Evolutionary conservation across 2,329 filamentous ascomycete species (phyloP).

Genomic region (Simplicillium aogashimaense): DNA sequence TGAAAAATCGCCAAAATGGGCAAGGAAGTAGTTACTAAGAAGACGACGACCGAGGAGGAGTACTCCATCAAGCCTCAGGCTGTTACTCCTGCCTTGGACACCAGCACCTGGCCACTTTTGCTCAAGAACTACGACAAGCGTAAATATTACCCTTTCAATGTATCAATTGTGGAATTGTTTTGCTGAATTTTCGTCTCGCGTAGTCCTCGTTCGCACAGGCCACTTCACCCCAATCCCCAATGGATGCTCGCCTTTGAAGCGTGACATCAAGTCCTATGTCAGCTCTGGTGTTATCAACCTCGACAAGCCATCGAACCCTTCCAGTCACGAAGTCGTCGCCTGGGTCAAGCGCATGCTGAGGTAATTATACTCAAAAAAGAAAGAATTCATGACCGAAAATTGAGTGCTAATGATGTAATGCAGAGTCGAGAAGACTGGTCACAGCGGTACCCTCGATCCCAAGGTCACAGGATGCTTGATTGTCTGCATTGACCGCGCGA

Average conservation of each 20-base stretch:
- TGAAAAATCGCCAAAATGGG: slow-evolving; percentile 19
- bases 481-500: slow-evolving; percentile 92
- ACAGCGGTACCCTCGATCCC: slow-evolving; percentile 95
- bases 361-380: slow-evolving; percentile 32
- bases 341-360: slow-evolving; percentile 98
- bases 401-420: background rate
- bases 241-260: slow-evolving; percentile 82
- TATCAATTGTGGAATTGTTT: slow-evolving; percentile 3
- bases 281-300: slow-evolving; percentile 98
- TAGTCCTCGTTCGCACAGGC: slow-evolving; percentile 84
- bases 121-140: slow-evolving; percentile 93
- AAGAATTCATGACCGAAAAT: background rate
- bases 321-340: slow-evolving; percentile 95
- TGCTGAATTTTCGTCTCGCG: slow-evolving; percentile 13
- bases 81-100: slow-evolving; percentile 67
- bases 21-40: slow-evolving; percentile 32
- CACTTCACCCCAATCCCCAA: slow-evolving; percentile 96
- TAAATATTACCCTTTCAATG: slow-evolving; percentile 35
- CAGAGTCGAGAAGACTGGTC: slow-evolving; percentile 75
- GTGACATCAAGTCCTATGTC: slow-evolving; percentile 95
- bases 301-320: slow-evolving; percentile 78
- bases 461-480: slow-evolving; percentile 96
- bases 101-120: slow-evolving; percentile 84
- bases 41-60: slow-evolving; percentile 48
- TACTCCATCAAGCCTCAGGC: slow-evolving; percentile 90